These are phyloP conservation scores for Annona cherimola DNA, from an alignment of 164 flowering plant species.

Conservation along the genomic window DNA sequence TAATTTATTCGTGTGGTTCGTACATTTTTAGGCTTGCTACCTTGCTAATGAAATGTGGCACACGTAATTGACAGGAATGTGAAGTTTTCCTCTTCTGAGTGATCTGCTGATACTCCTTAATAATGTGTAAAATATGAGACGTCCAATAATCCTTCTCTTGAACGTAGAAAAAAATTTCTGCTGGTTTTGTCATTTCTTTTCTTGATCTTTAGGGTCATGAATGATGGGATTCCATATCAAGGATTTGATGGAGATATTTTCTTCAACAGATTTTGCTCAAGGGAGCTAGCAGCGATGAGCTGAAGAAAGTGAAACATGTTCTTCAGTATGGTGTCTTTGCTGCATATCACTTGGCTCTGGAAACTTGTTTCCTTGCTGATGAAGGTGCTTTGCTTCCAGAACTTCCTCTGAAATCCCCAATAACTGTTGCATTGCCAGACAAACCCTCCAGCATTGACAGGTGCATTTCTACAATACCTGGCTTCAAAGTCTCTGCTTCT, in stretches of 20 bases:
- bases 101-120: no score
- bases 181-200: neutral
- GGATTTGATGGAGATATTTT: constrained; percentile 2
- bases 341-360: constrained; percentile 95
- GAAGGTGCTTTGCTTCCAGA: constrained; percentile 96
- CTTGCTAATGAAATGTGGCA: no score
- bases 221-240: neutral
- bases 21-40: no score
- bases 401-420: constrained; percentile 66
- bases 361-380: constrained; percentile 98
- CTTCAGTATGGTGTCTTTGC: constrained; percentile 94
- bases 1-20: no score
- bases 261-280: constrained; percentile 72
- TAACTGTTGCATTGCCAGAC: constrained; percentile 81
- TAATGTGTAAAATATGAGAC: no score
- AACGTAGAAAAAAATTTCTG: no score
- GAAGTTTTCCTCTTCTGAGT: no score
- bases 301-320: constrained; percentile 95
- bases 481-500: constrained; percentile 41
- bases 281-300: constrained; percentile 85
- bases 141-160: no score
- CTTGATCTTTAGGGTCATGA: neutral
- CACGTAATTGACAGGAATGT: no score
- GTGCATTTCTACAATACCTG: constrained; percentile 84
- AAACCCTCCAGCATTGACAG: constrained; percentile 63